phyloP scores from a whole-genome alignment of 108 stramenopile species.

The Seminavis robusta region DNA sequence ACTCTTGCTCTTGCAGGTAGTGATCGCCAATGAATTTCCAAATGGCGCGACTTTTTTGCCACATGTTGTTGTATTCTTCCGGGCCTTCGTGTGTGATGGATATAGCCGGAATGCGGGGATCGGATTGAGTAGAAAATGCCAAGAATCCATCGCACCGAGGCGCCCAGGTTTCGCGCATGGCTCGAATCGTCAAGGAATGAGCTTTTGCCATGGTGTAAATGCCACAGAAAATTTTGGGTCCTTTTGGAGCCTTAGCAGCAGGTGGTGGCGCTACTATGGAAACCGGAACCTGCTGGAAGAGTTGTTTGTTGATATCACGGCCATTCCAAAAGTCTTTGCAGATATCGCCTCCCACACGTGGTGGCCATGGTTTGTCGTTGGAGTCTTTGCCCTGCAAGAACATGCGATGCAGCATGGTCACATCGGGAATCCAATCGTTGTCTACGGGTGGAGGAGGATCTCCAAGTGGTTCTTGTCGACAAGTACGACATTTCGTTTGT shows the following conservation, averaged over 20 bases:
- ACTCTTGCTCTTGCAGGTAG: slow-evolving; percentile 77
- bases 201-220: slow-evolving; percentile 69
- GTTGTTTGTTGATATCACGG: slow-evolving; percentile 43
- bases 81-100: slow-evolving; percentile 48
- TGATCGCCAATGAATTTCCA: slow-evolving; percentile 85
- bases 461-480: slow-evolving; percentile 48
- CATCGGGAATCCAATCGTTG: slow-evolving; percentile 64
- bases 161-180: slow-evolving; percentile 56
- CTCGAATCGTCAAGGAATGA: slow-evolving; percentile 30
- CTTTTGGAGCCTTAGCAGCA: neutral
- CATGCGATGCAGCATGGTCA: slow-evolving; percentile 66
- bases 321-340: slow-evolving; percentile 52
- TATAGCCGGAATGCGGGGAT: slow-evolving; percentile 37
- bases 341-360: slow-evolving; percentile 47
- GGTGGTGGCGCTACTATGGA: slow-evolving; percentile 5
- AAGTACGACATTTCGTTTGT: slow-evolving; percentile 32
- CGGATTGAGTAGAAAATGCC: slow-evolving; percentile 51
- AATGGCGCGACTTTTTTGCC: slow-evolving; percentile 43
- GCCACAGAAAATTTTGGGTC: too few relatives aligned
- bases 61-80: slow-evolving; percentile 35
- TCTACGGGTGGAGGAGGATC: slow-evolving; percentile 3
- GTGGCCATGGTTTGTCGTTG: slow-evolving; percentile 71
- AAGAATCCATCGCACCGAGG: slow-evolving; percentile 72
- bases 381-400: slow-evolving; percentile 41
- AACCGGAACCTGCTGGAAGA: slow-evolving; percentile 23